Base-by-base conservation (phyloP, 2,329 filamentous ascomycete genomes). In the Cytospora paraplurivora region DNA sequence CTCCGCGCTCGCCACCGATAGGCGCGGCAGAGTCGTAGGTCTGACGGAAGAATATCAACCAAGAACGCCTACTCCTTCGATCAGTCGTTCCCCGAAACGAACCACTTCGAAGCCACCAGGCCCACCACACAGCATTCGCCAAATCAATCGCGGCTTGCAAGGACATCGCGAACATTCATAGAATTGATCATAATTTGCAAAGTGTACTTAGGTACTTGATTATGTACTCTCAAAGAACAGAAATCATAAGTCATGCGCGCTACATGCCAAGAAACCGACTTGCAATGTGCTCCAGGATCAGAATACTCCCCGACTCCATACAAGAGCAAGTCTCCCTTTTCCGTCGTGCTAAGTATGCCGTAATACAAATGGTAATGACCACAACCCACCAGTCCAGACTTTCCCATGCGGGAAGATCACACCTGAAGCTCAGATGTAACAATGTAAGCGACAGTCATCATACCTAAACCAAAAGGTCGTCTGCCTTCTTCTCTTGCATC, bases 261-360 rank as follows among this genome's bases (percentile, higher is more conserved):
- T 47, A 47, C 55, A 61, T 60, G 58, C 58, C 32, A 41, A 38
- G 17, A 44, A 54, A 47, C 19, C 21, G 32, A 55, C 27, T 27
- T 19, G 35, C 17, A 51, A 15, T 35, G 6, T 12, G 11, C 19
- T 38, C 33, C 27, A 7, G 27, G 15, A 44, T 55, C 21, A 15
- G 44, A 49, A 21, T 37, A 32, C 7, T 33, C 44, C 32, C 53
- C 19, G 56, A 56, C 59, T 52, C 53, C 53, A 37, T 19, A 50
- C 27, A 56, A 44, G n/a, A 52, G 21, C n/a, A 6, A 21, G 21
- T 4, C 3, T 47, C 17, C 15, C n/a, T 47, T 47, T 47, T 47
- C n/a, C 44, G 21, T 47, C n/a, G n/a, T n/a, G 41, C 10, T n/a
- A n/a, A 19, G 17, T 47, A 47, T 19, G 44, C 44, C n/a, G n/a